A percentile compares a stretch with the other conserved stretches of the same genome.
Evolutionary conservation across 2,329 filamentous ascomycete genomes (phyloP).

Genomic region (Alternaria postmessia): DNA sequence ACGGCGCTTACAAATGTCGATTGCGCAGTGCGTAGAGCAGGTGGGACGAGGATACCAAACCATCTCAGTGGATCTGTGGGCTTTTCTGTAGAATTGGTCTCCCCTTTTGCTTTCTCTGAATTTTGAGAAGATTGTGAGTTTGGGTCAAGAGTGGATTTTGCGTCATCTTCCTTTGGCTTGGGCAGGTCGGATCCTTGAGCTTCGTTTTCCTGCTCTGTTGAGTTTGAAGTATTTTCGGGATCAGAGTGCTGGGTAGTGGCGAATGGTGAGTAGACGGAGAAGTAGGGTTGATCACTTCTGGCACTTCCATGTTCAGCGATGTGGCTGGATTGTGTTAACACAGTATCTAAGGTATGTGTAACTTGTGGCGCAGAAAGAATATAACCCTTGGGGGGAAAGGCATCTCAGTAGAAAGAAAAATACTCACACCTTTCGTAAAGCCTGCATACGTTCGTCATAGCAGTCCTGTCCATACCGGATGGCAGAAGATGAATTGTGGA

Average conservation of each 20-base stretch:
- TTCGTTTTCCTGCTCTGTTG: background rate
- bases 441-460: slow-evolving; percentile 78
- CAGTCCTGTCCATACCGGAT: slow-evolving; percentile 72
- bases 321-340: slow-evolving; percentile 2
- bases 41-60: slow-evolving; percentile 64
- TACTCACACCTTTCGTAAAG: slow-evolving; percentile 60
- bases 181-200: background rate
- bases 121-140: background rate
- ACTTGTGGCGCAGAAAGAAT: too few relatives aligned
- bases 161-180: background rate
- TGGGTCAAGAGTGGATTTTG: background rate
- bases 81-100: slow-evolving; percentile 10
- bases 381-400: too few relatives aligned
- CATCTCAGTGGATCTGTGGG: slow-evolving; percentile 63
- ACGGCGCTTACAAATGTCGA: slow-evolving; percentile 64
- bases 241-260: background rate
- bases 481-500: slow-evolving; percentile 69
- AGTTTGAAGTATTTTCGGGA: background rate
- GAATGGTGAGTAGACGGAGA: slow-evolving; percentile 3
- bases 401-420: too few relatives aligned
- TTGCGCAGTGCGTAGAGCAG: slow-evolving; percentile 65
- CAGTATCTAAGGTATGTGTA: background rate
- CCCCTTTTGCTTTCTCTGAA: slow-evolving; percentile 1
- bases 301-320: slow-evolving; percentile 14
- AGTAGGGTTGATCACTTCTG: slow-evolving; percentile 17